phyloP scores from a whole-genome alignment of 1,139 yeast genomes.

The Suhomyces bribrorum region DNA sequence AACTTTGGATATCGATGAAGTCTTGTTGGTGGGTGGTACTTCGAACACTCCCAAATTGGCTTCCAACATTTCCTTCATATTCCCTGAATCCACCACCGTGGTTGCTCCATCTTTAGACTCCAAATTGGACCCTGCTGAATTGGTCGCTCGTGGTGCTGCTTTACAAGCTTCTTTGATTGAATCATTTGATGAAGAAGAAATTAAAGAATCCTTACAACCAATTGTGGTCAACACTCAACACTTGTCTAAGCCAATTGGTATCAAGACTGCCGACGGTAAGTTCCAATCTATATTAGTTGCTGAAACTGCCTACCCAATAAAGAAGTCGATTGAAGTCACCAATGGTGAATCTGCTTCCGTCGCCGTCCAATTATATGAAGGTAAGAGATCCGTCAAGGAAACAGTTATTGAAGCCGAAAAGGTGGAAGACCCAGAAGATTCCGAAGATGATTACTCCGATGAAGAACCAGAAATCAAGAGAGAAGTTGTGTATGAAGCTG shows the following conservation, averaged over 20 bases:
- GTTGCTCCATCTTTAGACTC: conserved; percentile 76
- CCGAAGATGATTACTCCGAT: conserved; percentile 38
- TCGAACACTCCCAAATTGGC: conserved; percentile 93
- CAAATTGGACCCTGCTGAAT: conserved; percentile 84
- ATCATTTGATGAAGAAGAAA: conserved; percentile 82
- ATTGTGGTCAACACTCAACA: conserved; percentile 90
- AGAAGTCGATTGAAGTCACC: conserved; percentile 67
- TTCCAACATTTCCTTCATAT: conserved; percentile 65
- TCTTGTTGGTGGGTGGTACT: conserved; percentile 90
- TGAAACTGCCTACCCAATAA: conserved; percentile 91
- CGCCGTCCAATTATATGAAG: conserved; percentile 77
- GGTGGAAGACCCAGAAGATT: conserved; percentile 49
- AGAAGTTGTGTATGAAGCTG: conserved; percentile 74
- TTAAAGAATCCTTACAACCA: conserved; percentile 82
- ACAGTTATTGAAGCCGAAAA: conserved; percentile 66
- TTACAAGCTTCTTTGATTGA: conserved; percentile 91
- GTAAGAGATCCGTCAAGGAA: conserved; percentile 76
- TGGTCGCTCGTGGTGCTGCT: conserved; percentile 94
- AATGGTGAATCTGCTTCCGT: conserved; percentile 65
- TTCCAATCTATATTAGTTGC: conserved; percentile 75
- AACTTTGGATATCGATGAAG: conserved; percentile 85
- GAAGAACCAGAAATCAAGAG: conserved; percentile 73
- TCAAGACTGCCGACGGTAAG: conserved; percentile 69
- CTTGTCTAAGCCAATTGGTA: conserved; percentile 79
- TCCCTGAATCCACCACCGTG: conserved; percentile 79